Base-by-base conservation (phyloP, 1,284 basidiomycete species). In the Heterobasidion annosum region DNA sequence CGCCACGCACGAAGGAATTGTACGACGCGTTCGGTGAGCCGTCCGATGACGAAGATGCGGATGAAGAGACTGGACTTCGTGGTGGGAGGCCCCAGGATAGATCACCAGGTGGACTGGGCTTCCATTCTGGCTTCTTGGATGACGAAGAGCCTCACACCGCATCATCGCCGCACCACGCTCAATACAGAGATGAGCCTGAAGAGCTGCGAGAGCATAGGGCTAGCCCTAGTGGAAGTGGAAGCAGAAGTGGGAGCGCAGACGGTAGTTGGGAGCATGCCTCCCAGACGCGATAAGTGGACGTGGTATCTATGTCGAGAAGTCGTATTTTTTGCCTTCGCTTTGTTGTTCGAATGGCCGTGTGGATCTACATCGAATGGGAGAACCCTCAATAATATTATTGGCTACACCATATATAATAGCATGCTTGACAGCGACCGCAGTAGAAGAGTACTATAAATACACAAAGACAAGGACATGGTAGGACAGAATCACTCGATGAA, bases 11-110 rank as follows among this genome's bases (percentile, higher is more conserved):
- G 44, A 91, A 88, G 71, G 93, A 95, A 67, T 66, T 95, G 54
- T 95, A 95, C 63, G 93, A 95, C 69, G 92, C 93, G 13, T 95
- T 95, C 70, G 92, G 91, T 18, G 91, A 93, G 66, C 77, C 84
- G 34, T 86, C 82, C 32, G 87, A 90, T 59, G 85, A 89, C 44
- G 78, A 79, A 40, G 83, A 88, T 57, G 84, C 75, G 33, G 80
- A 89, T 65, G 87, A 91, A 63, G 75, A 78, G 61, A 82, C 82
- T 4, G 74, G 74, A 44, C 68, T 90, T 53, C 70, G 71, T 43
- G 62, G 58, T 52, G 49, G 53, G 53, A 65, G 61, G 33, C 63
- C 64, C 8, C 59, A 61, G 40, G 61, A 56, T 9, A 61, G 57
- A 15, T 63, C 61, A 55, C 62, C 68, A 2, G 68, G 56, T 4